Percentiles rank a stretch among this genome's conserved stretches.
These are phyloP conservation scores for Protostelium mycophagum DNA, from an alignment of 78 protist species.

Conservation along the genomic window DNA sequence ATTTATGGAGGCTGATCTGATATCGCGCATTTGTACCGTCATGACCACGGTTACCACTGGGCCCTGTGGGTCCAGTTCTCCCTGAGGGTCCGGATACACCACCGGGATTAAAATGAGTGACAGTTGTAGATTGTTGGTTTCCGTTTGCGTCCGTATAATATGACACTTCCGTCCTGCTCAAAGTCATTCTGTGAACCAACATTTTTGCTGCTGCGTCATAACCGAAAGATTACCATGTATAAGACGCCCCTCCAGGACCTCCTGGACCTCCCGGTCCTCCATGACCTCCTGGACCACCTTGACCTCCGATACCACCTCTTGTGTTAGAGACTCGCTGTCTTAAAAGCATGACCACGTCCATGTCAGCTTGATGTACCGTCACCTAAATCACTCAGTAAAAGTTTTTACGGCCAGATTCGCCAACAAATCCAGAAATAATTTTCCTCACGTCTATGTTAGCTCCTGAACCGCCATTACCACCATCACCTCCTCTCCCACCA, in stretches of 20 bases:
- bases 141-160: neutral
- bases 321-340: conserved; percentile 26
- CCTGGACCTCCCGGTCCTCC: conserved; percentile 47
- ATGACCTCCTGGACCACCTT: conserved; percentile 15
- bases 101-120: neutral
- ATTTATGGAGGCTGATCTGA: neutral
- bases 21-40: conserved; percentile 5
- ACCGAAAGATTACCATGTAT: conserved; percentile 33
- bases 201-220: too few relatives aligned
- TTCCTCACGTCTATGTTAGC: neutral
- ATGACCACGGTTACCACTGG: conserved; percentile 11
- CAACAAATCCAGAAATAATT: too few relatives aligned
- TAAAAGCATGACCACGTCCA: conserved; percentile 41
- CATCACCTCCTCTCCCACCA: conserved; percentile 37
- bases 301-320: conserved; percentile 32
- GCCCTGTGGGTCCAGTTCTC: conserved; percentile 8
- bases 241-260: conserved; percentile 33
- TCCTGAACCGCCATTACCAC: neutral
- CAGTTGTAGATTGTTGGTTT: neutral
- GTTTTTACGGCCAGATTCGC: too few relatives aligned
- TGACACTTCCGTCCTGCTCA: neutral
- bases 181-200: neutral
- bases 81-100: conserved; percentile 30
- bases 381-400: too few relatives aligned
- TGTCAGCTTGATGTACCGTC: conserved; percentile 9